These are phyloP conservation scores for Penicillium maclennaniae DNA, from an alignment of 495 filamentous ascomycete genomes.

Conservation along the genomic window DNA sequence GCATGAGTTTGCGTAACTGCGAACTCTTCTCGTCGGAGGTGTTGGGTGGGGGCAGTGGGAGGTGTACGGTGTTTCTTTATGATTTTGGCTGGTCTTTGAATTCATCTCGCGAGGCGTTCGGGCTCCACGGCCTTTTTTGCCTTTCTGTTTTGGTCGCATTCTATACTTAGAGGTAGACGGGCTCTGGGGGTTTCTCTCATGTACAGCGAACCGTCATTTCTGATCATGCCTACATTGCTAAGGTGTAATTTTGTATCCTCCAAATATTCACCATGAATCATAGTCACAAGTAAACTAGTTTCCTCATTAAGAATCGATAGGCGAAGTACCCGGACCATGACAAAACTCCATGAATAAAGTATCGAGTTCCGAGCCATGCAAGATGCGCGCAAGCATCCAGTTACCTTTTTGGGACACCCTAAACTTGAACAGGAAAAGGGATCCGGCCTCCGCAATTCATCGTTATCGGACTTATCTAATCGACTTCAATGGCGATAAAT, in stretches of 20 bases:
- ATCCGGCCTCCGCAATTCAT: conserved; percentile 28
- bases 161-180: conserved; percentile 12
- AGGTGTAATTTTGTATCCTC: neutral
- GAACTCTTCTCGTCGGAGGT: conserved; percentile 15
- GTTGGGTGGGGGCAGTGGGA: conserved; percentile 11
- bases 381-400: conserved; percentile 18
- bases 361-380: neutral
- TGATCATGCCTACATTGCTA: too few species aligned
- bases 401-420: conserved; percentile 20
- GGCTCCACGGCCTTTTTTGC: conserved; percentile 14
- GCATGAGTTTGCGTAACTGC: conserved; percentile 13
- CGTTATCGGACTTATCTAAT: conserved; percentile 15
- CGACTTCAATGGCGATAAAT: neutral
- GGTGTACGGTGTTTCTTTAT: conserved; percentile 22
- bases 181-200: conserved; percentile 9
- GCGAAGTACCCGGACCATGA: conserved; percentile 9
- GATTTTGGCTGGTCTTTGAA: conserved; percentile 18
- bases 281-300: neutral
- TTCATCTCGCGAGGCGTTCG: conserved; percentile 25
- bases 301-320: conserved; percentile 17
- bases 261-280: neutral
- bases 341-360: conserved; percentile 3
- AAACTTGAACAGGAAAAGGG: conserved; percentile 20
- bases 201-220: conserved; percentile 5
- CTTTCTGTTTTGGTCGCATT: conserved; percentile 14